phyloP scores from a whole-genome alignment of 106 monocot species.

The Amphibolis antarctica region DNA sequence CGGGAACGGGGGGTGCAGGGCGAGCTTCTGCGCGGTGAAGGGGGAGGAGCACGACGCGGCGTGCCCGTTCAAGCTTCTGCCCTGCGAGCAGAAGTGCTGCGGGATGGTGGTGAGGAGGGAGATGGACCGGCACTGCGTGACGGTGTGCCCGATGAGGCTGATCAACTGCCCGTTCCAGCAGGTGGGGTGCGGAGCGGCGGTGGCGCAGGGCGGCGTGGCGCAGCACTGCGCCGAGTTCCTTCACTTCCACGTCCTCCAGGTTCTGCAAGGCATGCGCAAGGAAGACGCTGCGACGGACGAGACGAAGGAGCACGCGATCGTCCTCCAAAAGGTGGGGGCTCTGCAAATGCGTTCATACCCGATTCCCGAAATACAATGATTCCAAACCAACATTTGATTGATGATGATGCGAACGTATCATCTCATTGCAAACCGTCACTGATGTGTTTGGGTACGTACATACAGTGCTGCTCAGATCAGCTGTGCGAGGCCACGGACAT shows the following conservation, averaged over 20 bases:
- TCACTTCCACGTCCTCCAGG: slow-evolving; percentile 28
- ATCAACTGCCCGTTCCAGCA: slow-evolving; percentile 58
- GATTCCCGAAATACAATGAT: neutral
- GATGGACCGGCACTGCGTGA: slow-evolving; percentile 73
- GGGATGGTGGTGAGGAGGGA: slow-evolving; percentile 34
- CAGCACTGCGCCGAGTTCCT: slow-evolving; percentile 42
- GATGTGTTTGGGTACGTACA: no score
- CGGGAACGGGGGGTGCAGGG: slow-evolving; percentile 35
- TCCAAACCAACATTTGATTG: no score
- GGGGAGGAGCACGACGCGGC: slow-evolving; percentile 26
- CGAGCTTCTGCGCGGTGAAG: slow-evolving; percentile 23
- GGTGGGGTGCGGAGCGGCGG: slow-evolving; percentile 33
- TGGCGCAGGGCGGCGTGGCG: slow-evolving; percentile 28
- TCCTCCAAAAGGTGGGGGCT: slow-evolving; percentile 30
- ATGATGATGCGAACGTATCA: no score
- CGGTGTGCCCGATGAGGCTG: slow-evolving; percentile 51
- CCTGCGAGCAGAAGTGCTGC: slow-evolving; percentile 45
- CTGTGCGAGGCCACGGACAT: slow-evolving; percentile 46
- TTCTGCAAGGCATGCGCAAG: slow-evolving; percentile 33
- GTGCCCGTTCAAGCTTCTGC: slow-evolving; percentile 41
- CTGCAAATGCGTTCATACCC: neutral
- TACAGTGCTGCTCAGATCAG: no score
- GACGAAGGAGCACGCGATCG: slow-evolving; percentile 17
- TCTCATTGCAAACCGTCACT: no score
- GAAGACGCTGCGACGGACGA: slow-evolving; percentile 26